phyloP scores from a whole-genome alignment of 78 protist species.

The Isochrysis galbana region DNA sequence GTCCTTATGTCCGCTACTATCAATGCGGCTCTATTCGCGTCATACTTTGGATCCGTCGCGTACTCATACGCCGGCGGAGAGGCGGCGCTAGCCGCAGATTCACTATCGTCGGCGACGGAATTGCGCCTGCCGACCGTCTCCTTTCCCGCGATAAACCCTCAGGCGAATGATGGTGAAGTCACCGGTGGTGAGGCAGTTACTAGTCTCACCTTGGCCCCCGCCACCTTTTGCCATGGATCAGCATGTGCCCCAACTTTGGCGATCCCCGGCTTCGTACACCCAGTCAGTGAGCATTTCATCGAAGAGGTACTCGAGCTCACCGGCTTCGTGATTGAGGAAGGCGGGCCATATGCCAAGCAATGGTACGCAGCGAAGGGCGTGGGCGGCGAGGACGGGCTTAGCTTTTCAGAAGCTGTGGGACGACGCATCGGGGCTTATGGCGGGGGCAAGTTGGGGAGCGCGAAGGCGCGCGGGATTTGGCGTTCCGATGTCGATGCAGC shows the following conservation, averaged over 20 bases:
- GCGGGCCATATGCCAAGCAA: neutral
- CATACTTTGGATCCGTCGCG: slow-evolving; percentile 58
- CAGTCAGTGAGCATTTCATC: slow-evolving; percentile 50
- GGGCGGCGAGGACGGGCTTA: neutral
- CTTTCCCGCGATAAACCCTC: neutral
- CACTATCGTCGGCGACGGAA: neutral
- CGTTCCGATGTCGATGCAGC: neutral
- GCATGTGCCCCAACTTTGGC: neutral
- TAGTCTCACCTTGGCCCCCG: too few relatives aligned
- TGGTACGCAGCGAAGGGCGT: neutral
- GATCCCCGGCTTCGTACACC: slow-evolving; percentile 78
- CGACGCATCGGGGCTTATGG: neutral
- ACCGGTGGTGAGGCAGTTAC: neutral
- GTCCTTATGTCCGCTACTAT: slow-evolving; percentile 87
- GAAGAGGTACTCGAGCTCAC: slow-evolving; percentile 57
- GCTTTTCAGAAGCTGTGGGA: neutral
- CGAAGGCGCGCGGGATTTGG: neutral
- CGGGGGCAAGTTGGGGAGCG: neutral
- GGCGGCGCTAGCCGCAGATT: too few relatives aligned
- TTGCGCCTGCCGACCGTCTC: neutral
- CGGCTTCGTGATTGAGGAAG: neutral
- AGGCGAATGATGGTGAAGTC: neutral
- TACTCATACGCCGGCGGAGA: neutral
- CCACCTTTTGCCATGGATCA: too few relatives aligned
- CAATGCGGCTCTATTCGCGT: slow-evolving; percentile 70